Base-by-base conservation (phyloP, 306 rosid species). In the Castanea mollissima region DNA sequence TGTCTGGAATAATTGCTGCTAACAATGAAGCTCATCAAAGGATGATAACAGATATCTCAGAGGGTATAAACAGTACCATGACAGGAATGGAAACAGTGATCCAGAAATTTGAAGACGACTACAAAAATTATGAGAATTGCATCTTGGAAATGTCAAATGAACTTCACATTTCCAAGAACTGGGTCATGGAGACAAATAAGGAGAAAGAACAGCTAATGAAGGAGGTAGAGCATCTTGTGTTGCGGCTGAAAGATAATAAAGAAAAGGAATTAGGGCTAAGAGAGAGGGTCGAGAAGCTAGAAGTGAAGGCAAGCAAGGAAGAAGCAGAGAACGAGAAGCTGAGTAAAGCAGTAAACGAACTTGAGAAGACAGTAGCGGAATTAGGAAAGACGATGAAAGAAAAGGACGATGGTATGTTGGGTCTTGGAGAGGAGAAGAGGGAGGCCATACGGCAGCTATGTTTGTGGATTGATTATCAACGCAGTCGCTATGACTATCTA, bases 381-480 rank as follows among this genome's bases (percentile, higher is more conserved):
- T 78, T 89, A 46, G 91, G 93, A 92, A 85, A 87, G 82, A 70
- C 14, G 89, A 77, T 90, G 87, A 89, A 91, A 82, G 94, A 85
- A 85, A 91, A 93, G 83, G 90, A 89, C 13, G 86, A 85, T 14
- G 89, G 88, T 7, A 88, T 92, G 5, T 5, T 90, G 86, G 83
- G 75, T n/a, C 71, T 91, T 79, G 90, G 89, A 62, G 99, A 95
- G 87, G 99, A 95, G 90, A 95, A 95, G 87, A 82, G 94, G 76
- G 98, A 95, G 70, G 99, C 95, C 70, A 95, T 95, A 34, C 83
- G 97, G 88, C 99, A 95, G 74, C 93, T 96, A 27, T 96, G 99
- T 84, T 23, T 96, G 41, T 93, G 94, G 96, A 89, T 93, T 54
- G 98, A 96, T 79, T 93, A 96, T 87, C 97, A 96, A 73, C 93